Conservation (phyloP, 2,329 filamentous ascomycete genomes). For the Chrysoporthe austroafricana region DNA sequence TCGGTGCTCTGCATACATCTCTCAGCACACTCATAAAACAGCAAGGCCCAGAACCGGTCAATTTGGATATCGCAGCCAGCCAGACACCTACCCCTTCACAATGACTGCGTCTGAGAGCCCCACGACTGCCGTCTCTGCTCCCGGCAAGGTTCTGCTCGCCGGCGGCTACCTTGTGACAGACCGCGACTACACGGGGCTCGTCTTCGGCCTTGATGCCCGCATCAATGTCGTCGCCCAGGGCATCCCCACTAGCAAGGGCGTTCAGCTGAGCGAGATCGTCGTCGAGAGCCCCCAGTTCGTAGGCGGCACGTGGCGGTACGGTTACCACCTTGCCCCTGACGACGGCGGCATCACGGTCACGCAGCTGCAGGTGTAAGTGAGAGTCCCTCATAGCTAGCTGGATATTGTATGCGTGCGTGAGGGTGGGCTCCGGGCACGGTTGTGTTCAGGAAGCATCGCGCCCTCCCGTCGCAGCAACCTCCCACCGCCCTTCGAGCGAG, state of each 20-base stretch:
- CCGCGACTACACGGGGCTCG: conserved; percentile 77
- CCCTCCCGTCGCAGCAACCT: background rate
- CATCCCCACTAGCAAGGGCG: conserved; percentile 63
- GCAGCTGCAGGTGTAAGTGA: conserved; percentile 75
- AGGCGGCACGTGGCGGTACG: conserved; percentile 86
- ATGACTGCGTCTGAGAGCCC: conserved; percentile 34
- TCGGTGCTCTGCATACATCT: background rate
- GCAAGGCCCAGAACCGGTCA: background rate
- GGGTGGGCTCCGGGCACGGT: too few relatives aligned
- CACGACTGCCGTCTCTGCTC: conserved; percentile 75
- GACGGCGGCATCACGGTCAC: conserved; percentile 81
- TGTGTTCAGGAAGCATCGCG: background rate
- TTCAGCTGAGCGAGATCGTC: conserved; percentile 72
- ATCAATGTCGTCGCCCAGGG: conserved; percentile 67
- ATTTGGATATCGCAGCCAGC: background rate
- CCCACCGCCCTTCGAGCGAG: too few relatives aligned
- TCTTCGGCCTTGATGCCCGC: conserved; percentile 69
- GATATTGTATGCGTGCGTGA: background rate
- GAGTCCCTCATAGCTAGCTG: background rate
- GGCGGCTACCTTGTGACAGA: conserved; percentile 96
- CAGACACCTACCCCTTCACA: background rate
- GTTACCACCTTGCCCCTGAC: conserved; percentile 69
- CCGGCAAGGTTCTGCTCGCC: conserved; percentile 92
- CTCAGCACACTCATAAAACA: background rate
- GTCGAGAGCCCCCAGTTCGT: conserved; percentile 92